These are phyloP conservation scores for Monilinia laxa DNA, from an alignment of 2,329 filamentous ascomycete species.

Conservation along the genomic window DNA sequence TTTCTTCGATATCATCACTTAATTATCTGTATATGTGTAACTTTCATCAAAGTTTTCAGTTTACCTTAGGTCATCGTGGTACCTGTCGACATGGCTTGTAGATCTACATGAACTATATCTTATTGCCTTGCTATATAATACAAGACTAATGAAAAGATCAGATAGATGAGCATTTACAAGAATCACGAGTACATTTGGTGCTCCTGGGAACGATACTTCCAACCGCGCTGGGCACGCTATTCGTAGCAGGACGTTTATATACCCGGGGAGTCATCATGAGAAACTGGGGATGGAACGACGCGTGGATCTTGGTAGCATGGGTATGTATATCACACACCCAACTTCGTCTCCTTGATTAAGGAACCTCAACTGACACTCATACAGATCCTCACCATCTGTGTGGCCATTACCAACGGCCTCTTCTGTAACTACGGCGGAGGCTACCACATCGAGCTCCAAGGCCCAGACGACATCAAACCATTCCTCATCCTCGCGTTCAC, in stretches of 20 bases:
- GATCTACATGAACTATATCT: not conserved
- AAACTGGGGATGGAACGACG: constrained; percentile 12
- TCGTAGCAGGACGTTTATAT: constrained; percentile 10
- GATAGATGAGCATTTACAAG: not conserved
- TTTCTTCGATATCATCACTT: not conserved
- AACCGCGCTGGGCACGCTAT: not conserved
- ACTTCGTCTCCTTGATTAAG: not conserved
- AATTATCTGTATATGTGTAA: not conserved
- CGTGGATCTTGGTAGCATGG: not conserved
- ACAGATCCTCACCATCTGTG: not conserved
- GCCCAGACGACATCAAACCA: not conserved
- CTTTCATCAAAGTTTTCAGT: not conserved
- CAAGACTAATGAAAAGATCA: not conserved
- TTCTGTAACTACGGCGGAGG: not conserved
- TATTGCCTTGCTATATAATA: not conserved
- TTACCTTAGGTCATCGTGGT: too few species aligned
- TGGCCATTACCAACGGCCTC: not conserved
- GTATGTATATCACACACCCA: not conserved
- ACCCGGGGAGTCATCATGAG: constrained; percentile 7
- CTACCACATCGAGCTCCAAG: not conserved
- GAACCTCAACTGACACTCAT: not conserved
- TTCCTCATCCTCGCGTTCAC: constrained; percentile 2
- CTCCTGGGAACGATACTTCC: constrained; percentile 6
- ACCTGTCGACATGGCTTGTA: not conserved
- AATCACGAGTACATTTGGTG: constrained; percentile 5